phyloP scores from a whole-genome alignment of 371 early-diverging fungal genomes.

The Smittium mucronatum region DNA sequence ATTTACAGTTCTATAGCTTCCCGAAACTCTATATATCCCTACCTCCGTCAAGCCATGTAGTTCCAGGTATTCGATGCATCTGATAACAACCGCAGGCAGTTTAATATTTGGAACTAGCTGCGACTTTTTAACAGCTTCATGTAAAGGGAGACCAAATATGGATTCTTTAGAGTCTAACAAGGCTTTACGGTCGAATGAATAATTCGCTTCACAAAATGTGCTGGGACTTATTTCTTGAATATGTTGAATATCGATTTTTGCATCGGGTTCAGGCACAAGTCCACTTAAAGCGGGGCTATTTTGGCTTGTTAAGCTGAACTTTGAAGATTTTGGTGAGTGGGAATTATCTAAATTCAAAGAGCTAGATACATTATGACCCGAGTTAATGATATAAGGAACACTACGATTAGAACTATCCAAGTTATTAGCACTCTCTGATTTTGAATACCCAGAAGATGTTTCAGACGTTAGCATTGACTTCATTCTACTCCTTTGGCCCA shows the following conservation, averaged over 20 bases:
- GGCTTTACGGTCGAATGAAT: background rate
- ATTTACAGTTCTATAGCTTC: slow-evolving; percentile 50
- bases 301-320: background rate
- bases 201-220: background rate
- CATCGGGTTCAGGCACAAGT: background rate
- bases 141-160: slow-evolving; percentile 11
- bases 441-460: background rate
- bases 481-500: background rate
- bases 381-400: no score
- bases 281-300: background rate
- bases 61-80: slow-evolving; percentile 63
- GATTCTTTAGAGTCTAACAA: background rate
- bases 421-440: background rate
- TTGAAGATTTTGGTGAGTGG: background rate
- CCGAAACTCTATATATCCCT: slow-evolving; percentile 74
- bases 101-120: background rate
- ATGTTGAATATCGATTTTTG: background rate
- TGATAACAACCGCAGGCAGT: slow-evolving; percentile 44
- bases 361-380: no score
- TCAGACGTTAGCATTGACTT: background rate
- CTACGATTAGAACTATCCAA: no score
- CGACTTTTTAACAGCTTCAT: slow-evolving; percentile 1
- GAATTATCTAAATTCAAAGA: no score
- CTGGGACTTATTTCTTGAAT: background rate
- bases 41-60: slow-evolving; percentile 62